Percentiles rank a stretch among this genome's conserved stretches.
Conservation (phyloP, 108 stramenopile species). For the Nannochloropsis salina region DNA sequence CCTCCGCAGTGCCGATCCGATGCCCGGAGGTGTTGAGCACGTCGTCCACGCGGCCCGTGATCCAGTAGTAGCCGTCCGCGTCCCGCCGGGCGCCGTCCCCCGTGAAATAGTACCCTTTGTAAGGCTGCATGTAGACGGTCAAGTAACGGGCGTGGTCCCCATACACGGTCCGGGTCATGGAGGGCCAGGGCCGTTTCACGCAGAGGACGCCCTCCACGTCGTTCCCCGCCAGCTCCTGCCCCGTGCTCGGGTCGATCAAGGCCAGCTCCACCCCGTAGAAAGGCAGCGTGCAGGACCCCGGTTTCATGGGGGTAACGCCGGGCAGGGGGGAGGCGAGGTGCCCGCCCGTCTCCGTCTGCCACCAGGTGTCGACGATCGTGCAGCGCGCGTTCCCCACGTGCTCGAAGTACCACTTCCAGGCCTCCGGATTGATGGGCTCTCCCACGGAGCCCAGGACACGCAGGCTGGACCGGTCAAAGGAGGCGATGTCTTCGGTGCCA, state of each 20-base stretch:
- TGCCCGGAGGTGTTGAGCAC: constrained; percentile 93
- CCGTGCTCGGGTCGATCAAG: constrained; percentile 65
- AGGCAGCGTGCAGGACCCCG: constrained; percentile 84
- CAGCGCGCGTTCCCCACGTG: constrained; percentile 70
- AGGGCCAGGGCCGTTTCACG: constrained; percentile 87
- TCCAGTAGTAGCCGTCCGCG: constrained; percentile 87
- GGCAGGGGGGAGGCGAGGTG: constrained; percentile 88
- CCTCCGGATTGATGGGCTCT: constrained; percentile 98
- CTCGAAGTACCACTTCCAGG: constrained; percentile 96
- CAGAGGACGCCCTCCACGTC: constrained; percentile 82
- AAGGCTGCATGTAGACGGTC: constrained; percentile 79
- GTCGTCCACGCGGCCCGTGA: constrained; percentile 94
- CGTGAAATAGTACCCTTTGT: constrained; percentile 94
- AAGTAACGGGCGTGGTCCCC: constrained; percentile 90
- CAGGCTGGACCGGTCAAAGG: constrained; percentile 77
- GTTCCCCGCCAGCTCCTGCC: constrained; percentile 62
- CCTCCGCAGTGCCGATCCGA: constrained; percentile 34
- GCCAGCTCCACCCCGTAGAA: constrained; percentile 88
- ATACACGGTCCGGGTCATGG: constrained; percentile 83
- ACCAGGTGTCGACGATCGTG: constrained; percentile 95
- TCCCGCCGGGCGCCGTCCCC: constrained; percentile 87
- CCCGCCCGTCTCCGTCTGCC: constrained; percentile 97
- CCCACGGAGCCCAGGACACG: constrained; percentile 91
- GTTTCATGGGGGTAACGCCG: constrained; percentile 87
- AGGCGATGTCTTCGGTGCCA: constrained; percentile 66